phyloP scores from a whole-genome alignment of 2,329 filamentous ascomycete species.

The Aureobasidium subglaciale region DNA sequence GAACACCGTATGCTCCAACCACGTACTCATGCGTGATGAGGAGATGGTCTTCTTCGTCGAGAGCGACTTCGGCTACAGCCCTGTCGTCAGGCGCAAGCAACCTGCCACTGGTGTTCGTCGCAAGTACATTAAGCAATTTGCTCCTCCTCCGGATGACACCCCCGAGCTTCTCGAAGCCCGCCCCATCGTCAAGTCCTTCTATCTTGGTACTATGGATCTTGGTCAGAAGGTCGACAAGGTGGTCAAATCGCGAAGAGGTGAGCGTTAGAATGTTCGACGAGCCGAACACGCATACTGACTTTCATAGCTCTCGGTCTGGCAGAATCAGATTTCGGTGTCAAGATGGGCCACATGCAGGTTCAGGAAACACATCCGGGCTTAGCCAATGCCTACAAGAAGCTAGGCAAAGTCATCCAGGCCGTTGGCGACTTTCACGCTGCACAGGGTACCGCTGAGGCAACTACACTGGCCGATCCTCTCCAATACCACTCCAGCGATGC shows the following conservation, averaged over 20 bases:
- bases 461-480: conserved; percentile 85
- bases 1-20: conserved; percentile 85
- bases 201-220: conserved; percentile 91
- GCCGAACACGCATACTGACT: conserved; percentile 25
- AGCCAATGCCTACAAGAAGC: conserved; percentile 84
- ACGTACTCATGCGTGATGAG: conserved; percentile 87
- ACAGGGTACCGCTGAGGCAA: conserved; percentile 92
- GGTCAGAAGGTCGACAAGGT: conserved; percentile 93
- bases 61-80: conserved; percentile 96
- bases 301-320: conserved; percentile 75
- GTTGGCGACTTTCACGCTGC: conserved; percentile 94
- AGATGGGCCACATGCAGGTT: conserved; percentile 75
- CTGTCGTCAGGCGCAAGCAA: conserved; percentile 90
- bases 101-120: conserved; percentile 90
- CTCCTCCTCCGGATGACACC: conserved; percentile 92
- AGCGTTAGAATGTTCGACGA: conserved; percentile 21
- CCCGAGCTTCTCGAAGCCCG: conserved; percentile 86
- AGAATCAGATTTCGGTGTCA: conserved; percentile 89
- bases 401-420: conserved; percentile 87
- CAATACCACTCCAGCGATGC: conserved; percentile 93
- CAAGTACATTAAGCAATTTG: conserved; percentile 97
- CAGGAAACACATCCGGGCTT: conserved; percentile 88
- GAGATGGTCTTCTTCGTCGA: conserved; percentile 99
- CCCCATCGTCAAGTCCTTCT: conserved; percentile 90
- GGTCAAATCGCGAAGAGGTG: conserved; percentile 87